phyloP scores from a whole-genome alignment of 352 stramenopile species.

The Phytophthora ramorum region DNA sequence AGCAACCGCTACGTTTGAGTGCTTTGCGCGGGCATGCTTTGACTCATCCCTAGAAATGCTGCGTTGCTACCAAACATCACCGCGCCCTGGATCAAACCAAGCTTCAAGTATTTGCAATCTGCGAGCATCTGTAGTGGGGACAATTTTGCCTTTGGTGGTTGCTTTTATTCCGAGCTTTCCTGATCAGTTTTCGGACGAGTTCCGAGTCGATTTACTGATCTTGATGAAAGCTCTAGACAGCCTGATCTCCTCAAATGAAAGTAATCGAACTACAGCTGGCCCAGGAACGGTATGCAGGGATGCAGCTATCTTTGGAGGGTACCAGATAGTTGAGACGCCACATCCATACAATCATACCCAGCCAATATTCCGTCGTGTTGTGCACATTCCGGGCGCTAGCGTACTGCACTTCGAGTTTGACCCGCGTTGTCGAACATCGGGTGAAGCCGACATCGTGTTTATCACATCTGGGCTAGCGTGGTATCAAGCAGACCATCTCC shows the following conservation, averaged over 20 bases:
- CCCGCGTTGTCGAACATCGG: slow-evolving; percentile 57
- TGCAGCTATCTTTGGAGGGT: slow-evolving; percentile 45
- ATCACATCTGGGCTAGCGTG: slow-evolving; percentile 65
- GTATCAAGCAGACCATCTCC: slow-evolving; percentile 64
- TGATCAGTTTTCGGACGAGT: slow-evolving; percentile 34
- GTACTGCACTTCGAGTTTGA: slow-evolving; percentile 79
- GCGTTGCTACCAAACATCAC: neutral
- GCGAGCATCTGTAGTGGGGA: slow-evolving; percentile 44
- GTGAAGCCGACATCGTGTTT: slow-evolving; percentile 72
- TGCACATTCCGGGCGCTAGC: slow-evolving; percentile 60
- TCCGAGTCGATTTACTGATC: slow-evolving; percentile 31
- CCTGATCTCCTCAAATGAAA: slow-evolving; percentile 9
- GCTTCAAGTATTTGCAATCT: slow-evolving; percentile 20
- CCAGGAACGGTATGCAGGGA: neutral
- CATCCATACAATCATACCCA: slow-evolving; percentile 76
- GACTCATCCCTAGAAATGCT: slow-evolving; percentile 41
- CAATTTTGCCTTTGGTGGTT: slow-evolving; percentile 56
- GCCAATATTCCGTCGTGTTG: slow-evolving; percentile 62
- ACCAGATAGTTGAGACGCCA: slow-evolving; percentile 63
- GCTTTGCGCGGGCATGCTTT: slow-evolving; percentile 53
- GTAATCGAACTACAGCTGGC: neutral
- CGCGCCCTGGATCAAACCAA: neutral
- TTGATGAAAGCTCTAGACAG: slow-evolving; percentile 46
- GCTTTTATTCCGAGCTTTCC: slow-evolving; percentile 54
- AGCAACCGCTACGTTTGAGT: slow-evolving; percentile 44